Evolutionary conservation across 2,329 filamentous ascomycete genomes (phyloP), one percentile per base, ranked within the genome.

Genomic region (Pseudogymnoascus destructans): DNA sequence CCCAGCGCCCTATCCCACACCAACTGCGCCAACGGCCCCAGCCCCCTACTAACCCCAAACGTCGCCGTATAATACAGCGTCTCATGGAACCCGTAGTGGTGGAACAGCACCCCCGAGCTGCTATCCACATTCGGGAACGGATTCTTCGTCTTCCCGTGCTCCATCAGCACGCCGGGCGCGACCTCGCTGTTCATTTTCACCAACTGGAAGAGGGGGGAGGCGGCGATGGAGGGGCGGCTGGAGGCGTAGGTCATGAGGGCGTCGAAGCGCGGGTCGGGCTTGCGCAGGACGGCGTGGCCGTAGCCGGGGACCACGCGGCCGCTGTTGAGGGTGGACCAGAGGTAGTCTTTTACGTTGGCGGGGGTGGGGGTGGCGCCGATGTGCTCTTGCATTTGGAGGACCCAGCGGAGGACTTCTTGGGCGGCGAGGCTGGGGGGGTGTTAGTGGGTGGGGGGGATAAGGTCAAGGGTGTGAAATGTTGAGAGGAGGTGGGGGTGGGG

Each of bases 81-180:
- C 77, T 97, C 89, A 71, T 88, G 86, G 83, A 98, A 95, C 60
- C 92, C 93, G 71, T 95, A 98, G 77, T 97, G 90, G 74, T 97
- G 86, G 82, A 98, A 97, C 55, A 98, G 79, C 5, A 97, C 91
- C 63, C 93, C 93, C 0, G 90, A 95, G 63, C 83, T 86, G 54
- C 87, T 90, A 73, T 98, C 93, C 62, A 98, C 93, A 71, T 98
- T 98, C 63, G 93, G 93, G 74, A 92, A 95, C 1, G 93, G 90
- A 76, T 95, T 95, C 80, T 95, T 95, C 65, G 90, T 95, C 85
- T 96, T 97, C 73, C 93, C 93, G 70, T 98, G 93, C 76, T 96
- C 84, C 67, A 83, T 93, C 66, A 98, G 79, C 17, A 98, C 93
- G 57, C 82, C 81, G 13, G 93, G 93, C 0, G 93, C 93, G 63